These are phyloP conservation scores for Aureobasidium namibiae DNA, from an alignment of 2,329 filamentous ascomycete genomes.

Conservation along the genomic window DNA sequence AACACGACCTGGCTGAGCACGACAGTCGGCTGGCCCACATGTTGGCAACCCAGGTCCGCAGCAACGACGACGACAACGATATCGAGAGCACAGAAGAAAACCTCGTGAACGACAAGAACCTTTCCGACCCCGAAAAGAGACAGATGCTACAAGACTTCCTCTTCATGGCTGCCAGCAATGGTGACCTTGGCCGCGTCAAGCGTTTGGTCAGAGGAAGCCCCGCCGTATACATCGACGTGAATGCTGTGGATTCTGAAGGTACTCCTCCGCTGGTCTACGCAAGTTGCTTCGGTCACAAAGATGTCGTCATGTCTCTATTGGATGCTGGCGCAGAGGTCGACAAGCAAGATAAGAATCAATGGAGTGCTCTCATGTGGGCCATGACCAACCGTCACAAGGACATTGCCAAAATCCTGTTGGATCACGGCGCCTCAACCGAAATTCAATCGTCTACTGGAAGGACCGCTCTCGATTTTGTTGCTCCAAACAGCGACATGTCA, in stretches of 20 bases:
- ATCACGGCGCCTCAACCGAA: conserved; percentile 90
- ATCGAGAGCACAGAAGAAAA: conserved; percentile 72
- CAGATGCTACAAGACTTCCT: conserved; percentile 76
- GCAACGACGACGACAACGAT: conserved; percentile 55
- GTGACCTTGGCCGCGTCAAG: conserved; percentile 73
- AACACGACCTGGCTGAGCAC: conserved; percentile 51
- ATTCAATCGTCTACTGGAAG: conserved; percentile 90
- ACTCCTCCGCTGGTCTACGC: conserved; percentile 96
- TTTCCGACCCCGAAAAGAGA: conserved; percentile 70
- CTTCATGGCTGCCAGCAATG: conserved; percentile 94
- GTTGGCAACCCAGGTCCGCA: conserved; percentile 86
- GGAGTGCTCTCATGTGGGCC: conserved; percentile 98
- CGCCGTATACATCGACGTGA: conserved; percentile 70
- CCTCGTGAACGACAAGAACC: conserved; percentile 63
- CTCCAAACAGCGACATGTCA: conserved; percentile 91
- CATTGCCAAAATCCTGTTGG: conserved; percentile 85
- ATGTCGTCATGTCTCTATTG: conserved; percentile 75
- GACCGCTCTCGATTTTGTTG: conserved; percentile 91
- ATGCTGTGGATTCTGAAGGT: conserved; percentile 85
- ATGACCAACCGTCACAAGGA: conserved; percentile 98
- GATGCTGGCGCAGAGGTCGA: conserved; percentile 83
- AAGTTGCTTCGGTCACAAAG: conserved; percentile 93
- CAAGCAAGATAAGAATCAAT: conserved; percentile 89
- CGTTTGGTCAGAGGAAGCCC: conserved; percentile 68
- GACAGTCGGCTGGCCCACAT: conserved; percentile 89